Conservation (phyloP, 805 yeast species). For the Candida ovalis region DNA sequence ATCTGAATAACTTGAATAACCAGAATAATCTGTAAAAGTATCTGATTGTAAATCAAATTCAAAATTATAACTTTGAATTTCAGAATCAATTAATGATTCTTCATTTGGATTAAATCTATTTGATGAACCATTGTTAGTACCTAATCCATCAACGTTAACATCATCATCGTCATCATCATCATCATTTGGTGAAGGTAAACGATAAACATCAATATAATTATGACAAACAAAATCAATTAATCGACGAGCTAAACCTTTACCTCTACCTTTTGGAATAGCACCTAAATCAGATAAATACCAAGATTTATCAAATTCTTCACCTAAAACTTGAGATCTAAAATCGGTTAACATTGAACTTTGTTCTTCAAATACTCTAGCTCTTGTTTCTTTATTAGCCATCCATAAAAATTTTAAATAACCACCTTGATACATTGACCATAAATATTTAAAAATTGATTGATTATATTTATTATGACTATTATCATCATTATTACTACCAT, state of each 20-base stretch:
- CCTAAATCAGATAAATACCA: constrained; percentile 63
- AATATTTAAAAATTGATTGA: constrained; percentile 29
- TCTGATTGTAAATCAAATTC: constrained; percentile 32
- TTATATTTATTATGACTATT: constrained; percentile 4
- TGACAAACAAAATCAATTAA: constrained; percentile 48
- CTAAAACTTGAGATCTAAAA: constrained; percentile 41
- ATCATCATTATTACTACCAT: neutral
- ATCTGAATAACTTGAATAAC: constrained; percentile 29
- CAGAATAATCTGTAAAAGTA: constrained; percentile 32
- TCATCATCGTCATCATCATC: constrained; percentile 18
- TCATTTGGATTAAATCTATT: constrained; percentile 15
- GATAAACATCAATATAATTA: constrained; percentile 36
- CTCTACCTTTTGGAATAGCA: constrained; percentile 53
- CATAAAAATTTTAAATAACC: constrained; percentile 33
- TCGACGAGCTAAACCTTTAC: constrained; percentile 53
- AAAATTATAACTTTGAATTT: constrained; percentile 32
- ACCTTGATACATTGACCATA: constrained; percentile 32
- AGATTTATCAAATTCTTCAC: constrained; percentile 35
- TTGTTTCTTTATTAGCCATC: constrained; percentile 38
- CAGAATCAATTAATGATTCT: constrained; percentile 30
- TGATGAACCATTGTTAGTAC: constrained; percentile 8
- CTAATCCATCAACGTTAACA: constrained; percentile 12
- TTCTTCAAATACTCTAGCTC: constrained; percentile 47
- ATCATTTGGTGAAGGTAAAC: constrained; percentile 10
- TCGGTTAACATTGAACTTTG: constrained; percentile 44